Percentiles rank a stretch among this genome's conserved stretches.
Evolutionary conservation across 2,329 filamentous ascomycete genomes (phyloP).

Genomic region (Lachnellula willkommii): DNA sequence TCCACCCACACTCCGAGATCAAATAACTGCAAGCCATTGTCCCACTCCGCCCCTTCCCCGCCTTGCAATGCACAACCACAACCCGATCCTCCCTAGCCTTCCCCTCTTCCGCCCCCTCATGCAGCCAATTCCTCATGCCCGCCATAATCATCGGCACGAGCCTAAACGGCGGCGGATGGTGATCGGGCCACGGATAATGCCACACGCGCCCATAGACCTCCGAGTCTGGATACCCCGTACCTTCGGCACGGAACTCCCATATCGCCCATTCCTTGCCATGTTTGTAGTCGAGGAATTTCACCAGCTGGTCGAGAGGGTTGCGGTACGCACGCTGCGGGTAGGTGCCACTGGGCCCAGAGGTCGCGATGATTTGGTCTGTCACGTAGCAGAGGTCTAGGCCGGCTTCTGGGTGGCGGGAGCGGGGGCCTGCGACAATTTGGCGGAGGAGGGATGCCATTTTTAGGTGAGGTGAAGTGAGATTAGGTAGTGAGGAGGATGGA

Average conservation of each 20-base stretch:
- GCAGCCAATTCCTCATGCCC: conserved; percentile 87
- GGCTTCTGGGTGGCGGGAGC: conserved; percentile 77
- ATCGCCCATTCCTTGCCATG: conserved; percentile 86
- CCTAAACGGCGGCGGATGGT: conserved; percentile 90
- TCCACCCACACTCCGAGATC: conserved; percentile 78
- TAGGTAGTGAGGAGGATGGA: background rate
- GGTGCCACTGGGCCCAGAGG: conserved; percentile 79
- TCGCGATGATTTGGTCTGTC: conserved; percentile 66
- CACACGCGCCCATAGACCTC: conserved; percentile 80
- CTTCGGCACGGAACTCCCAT: conserved; percentile 96
- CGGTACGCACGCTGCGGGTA: conserved; percentile 91
- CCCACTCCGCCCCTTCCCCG: conserved; percentile 89
- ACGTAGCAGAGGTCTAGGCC: conserved; percentile 95
- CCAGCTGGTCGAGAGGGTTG: conserved; percentile 82
- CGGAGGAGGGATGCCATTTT: conserved; percentile 69
- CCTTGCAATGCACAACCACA: conserved; percentile 93
- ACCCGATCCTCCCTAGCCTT: conserved; percentile 49
- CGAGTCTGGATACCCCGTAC: conserved; percentile 88
- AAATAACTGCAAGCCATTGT: conserved; percentile 85
- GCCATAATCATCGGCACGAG: conserved; percentile 85
- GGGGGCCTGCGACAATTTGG: conserved; percentile 85
- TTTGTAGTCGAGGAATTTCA: conserved; percentile 79
- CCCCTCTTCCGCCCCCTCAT: conserved; percentile 36
- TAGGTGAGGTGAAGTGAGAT: background rate
- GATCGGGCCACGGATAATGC: conserved; percentile 95